Conservation (phyloP, 2,329 filamentous ascomycete species). For the Fusarium dlaminii region DNA sequence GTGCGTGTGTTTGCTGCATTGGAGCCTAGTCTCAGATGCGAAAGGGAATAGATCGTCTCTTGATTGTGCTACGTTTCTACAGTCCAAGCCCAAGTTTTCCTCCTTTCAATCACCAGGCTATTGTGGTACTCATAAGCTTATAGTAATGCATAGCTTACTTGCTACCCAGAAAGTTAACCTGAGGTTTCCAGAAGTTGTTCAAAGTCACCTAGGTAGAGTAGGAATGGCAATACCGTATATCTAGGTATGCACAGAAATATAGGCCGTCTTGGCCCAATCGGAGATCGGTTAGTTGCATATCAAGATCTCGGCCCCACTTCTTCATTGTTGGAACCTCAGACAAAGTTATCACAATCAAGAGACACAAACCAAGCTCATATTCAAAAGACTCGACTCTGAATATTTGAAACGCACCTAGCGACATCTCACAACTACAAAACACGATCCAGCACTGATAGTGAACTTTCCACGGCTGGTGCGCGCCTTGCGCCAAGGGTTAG, state of each 20-base stretch:
- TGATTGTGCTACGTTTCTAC: too few species aligned
- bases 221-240: neutral
- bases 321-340: neutral
- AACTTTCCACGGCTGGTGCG: neutral
- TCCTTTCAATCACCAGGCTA: neutral
- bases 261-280: neutral
- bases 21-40: neutral
- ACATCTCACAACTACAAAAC: neutral
- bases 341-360: neutral
- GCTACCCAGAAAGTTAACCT: neutral
- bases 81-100: neutral
- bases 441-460: neutral
- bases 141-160: neutral
- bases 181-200: neutral
- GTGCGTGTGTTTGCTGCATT: neutral
- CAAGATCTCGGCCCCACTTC: constrained; percentile 22
- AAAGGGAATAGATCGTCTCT: neutral
- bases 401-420: neutral
- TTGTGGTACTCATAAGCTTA: neutral
- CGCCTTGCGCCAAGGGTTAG: neutral
- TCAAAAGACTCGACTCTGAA: neutral
- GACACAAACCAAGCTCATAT: neutral
- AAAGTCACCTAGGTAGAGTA: neutral
- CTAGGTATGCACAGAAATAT: neutral
- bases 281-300: constrained; percentile 41